Evolutionary conservation across 495 filamentous ascomycete genomes (phyloP).

Genomic region (Aspergillus affinis): DNA sequence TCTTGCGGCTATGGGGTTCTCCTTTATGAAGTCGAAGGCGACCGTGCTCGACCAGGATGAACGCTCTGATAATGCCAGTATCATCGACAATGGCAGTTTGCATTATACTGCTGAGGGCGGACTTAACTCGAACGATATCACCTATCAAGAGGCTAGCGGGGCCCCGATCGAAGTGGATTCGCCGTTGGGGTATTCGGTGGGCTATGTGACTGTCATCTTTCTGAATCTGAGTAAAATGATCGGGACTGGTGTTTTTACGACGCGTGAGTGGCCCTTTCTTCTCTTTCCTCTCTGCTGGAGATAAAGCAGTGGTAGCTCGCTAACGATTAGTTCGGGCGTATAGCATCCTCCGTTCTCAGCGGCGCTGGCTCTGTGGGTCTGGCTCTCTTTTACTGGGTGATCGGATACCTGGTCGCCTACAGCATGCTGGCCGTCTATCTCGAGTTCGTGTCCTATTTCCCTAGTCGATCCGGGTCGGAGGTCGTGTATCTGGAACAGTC

Average conservation of each 20-base stretch:
- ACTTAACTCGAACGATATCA: slow-evolving; percentile 52
- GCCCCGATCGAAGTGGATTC: slow-evolving; percentile 61
- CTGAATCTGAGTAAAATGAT: slow-evolving; percentile 67
- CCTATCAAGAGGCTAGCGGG: slow-evolving; percentile 62
- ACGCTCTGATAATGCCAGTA: slow-evolving; percentile 10
- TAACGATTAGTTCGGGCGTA: slow-evolving; percentile 1
- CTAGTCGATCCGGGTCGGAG: slow-evolving; percentile 63
- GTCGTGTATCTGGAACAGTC: slow-evolving; percentile 68
- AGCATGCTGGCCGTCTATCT: slow-evolving; percentile 56
- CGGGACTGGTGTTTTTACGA: slow-evolving; percentile 65
- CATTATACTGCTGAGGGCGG: slow-evolving; percentile 53
- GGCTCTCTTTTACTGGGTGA: slow-evolving; percentile 58
- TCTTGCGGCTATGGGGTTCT: neutral
- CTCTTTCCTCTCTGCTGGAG: neutral
- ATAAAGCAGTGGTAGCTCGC: neutral
- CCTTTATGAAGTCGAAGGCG: neutral
- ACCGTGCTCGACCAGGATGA: neutral
- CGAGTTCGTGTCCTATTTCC: slow-evolving; percentile 61
- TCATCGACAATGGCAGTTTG: slow-evolving; percentile 39
- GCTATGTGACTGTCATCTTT: slow-evolving; percentile 54
- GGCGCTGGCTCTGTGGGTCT: slow-evolving; percentile 61
- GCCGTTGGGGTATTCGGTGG: slow-evolving; percentile 60
- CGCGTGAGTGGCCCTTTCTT: slow-evolving; percentile 42
- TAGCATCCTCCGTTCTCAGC: slow-evolving; percentile 54
- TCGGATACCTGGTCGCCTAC: slow-evolving; percentile 54